Evolutionary conservation across 2,329 filamentous ascomycete species (phyloP), one percentile per base, ranked within the genome.

Genomic region (Neoarthrinium moseri): DNA sequence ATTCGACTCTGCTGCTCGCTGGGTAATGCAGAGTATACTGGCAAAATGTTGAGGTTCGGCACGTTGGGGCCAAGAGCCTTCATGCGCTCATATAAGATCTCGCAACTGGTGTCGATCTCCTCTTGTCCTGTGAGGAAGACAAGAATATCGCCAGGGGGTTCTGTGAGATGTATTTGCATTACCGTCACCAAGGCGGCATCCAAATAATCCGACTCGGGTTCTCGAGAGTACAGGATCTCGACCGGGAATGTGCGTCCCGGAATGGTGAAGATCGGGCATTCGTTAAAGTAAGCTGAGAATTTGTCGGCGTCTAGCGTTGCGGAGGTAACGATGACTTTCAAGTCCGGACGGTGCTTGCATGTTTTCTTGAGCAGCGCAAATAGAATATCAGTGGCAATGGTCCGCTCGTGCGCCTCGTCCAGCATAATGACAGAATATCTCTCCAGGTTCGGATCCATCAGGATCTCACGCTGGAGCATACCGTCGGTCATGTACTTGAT

Each of bases 401-500:
- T 99, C 49, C 94, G 84, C 65, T 99, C 94, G 81, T 99, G 94
- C 4, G 94, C 94, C 64, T 99, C 94, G 64, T 99, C 94, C 57
- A 99, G 78, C 86, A 99, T 99, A 60, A 99, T 96, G 50, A 94
- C 90, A 1, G 91, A 95, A 63, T 99, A 99, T 54, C 88, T 83
- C 60, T 80, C 87, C 54, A 99, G 72, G 57, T 96, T 87, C 1
- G 91, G 88, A 63, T 99, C 94, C 55, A 96, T 79, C 42, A 99
- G 77, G 63, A 96, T 91, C 70, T 99, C 94, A 72, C 94, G 82
- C 70, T 96, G 85, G 64, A 99, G 80, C 89, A 97, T 97, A 67
- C 94, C 94, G 60, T 99, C 94, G 13, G 94, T 99, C 92, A 99
- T 96, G 72, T 99, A 99, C 72, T 99, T 99, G 73, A 99, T 96